phyloP scores from a whole-genome alignment of 306 rosid genomes.

The Inga oerstediana region DNA sequence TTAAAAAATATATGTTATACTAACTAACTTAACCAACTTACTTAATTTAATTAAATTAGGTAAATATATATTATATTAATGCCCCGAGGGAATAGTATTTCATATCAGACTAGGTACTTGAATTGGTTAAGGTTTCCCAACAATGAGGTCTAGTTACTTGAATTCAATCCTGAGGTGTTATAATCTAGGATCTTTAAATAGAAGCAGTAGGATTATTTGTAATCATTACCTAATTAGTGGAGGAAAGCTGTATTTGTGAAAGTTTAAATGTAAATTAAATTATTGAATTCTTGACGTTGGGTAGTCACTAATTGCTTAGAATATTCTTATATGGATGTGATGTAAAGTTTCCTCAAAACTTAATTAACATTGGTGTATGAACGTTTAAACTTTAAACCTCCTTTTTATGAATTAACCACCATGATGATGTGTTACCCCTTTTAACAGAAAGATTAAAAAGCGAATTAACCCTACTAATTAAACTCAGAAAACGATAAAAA shows the following conservation, averaged over 20 bases:
- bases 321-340: conserved; percentile 42
- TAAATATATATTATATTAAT: no score
- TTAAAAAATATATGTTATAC: no score
- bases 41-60: no score
- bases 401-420: conserved; percentile 18
- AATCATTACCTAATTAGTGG: conserved; percentile 54
- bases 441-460: conserved; percentile 4
- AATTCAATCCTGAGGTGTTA: conserved; percentile 6
- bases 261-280: conserved; percentile 20
- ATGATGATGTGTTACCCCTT: conserved; percentile 12
- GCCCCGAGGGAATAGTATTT: no score
- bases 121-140: neutral
- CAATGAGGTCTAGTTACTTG: neutral
- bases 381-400: conserved; percentile 32
- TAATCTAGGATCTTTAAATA: conserved; percentile 21
- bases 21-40: no score
- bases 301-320: conserved; percentile 24
- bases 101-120: no score
- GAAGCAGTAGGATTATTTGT: conserved; percentile 38
- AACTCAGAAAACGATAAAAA: neutral
- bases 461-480: neutral
- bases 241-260: conserved; percentile 43
- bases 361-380: conserved; percentile 14
- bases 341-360: conserved; percentile 32
- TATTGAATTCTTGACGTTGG: conserved; percentile 30